Evolutionary conservation across 495 filamentous ascomycete genomes (phyloP).

Genomic region (Hypoxylon intermedium): DNA sequence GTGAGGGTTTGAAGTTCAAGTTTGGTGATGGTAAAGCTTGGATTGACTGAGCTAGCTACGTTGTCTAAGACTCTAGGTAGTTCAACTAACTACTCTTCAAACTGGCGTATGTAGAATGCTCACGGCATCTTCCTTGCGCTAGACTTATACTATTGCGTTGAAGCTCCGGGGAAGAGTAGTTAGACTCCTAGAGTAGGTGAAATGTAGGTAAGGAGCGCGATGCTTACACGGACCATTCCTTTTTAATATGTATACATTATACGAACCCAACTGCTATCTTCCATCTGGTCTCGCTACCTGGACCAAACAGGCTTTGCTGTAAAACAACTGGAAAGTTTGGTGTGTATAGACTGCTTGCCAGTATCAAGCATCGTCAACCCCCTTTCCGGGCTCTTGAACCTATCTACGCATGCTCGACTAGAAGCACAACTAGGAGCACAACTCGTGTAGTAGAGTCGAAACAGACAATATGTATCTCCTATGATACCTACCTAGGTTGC

Average conservation of each 20-base stretch:
- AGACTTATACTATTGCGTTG: not conserved
- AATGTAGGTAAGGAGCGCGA: not conserved
- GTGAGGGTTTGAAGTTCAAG: not conserved
- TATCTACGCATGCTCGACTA: not conserved
- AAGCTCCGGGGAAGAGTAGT: not conserved
- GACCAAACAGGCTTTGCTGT: too few species aligned
- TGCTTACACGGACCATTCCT: not conserved
- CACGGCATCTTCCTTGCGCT: not conserved
- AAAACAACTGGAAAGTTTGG: too few species aligned
- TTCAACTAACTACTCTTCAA: not conserved
- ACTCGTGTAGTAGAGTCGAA: too few species aligned
- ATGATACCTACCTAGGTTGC: too few species aligned
- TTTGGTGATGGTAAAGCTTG: constrained; percentile 1
- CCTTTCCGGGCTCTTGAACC: not conserved
- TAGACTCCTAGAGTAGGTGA: not conserved
- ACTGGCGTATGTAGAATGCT: not conserved
- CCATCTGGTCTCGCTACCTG: not conserved
- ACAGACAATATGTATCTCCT: too few species aligned
- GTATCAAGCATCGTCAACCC: not conserved
- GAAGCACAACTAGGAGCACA: too few species aligned
- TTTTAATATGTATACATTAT: too few species aligned
- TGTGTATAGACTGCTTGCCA: not conserved
- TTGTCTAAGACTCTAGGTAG: too few species aligned
- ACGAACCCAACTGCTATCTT: not conserved
- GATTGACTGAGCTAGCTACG: not conserved